Base-by-base conservation (phyloP, 192 early-diverging fungal genomes). In the Glomus cerebriforme region DNA sequence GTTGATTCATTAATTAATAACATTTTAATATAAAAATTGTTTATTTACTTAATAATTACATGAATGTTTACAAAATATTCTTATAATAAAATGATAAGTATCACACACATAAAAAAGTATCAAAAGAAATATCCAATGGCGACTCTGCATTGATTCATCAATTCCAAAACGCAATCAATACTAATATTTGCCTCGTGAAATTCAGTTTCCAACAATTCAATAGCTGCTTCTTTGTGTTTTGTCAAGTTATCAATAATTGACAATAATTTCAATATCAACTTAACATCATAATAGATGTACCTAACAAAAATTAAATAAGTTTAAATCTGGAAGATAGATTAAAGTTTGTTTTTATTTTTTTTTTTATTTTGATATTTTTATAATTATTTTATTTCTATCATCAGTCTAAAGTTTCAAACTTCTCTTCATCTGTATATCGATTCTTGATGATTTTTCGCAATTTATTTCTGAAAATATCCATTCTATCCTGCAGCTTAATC, bases 171-270 rank as follows among this genome's bases (percentile, higher is more conserved):
- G n/a, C n/a, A n/a, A 27, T 73, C 22, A 15, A 73, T 58, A 26
- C 54, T 26, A 29, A 1, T 24, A 24, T 54, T n/a, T 73, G 73
- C 49, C 34, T 60, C 9, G 3, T 75, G 32, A 17, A 60, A 75
- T 62, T 62, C 19, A 15, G n/a, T 22, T 75, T 75, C 9, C 32
- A 75, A 62, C 73, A 59, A 75, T 26, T 75, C 49, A 54, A 73
- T 31, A 31, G 58, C 19, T 58, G 35, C 71, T 58, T 49, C 24
- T 5, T 29, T n/a, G 26, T 73, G 71, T 32, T 32, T 49, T 26
- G 9, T 24, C 6, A 17, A 13, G 19, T 73, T 73, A 7, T 75
- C 35, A 15, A 12, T 60, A 35, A 37, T 75, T 26, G 59, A 75
- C 22, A 75, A 60, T 75, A 19, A 75, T 7, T 35, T 59, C 13